Evolutionary conservation across 108 stramenopile species (phyloP).

Genomic region (Nitzschia inconspicua): DNA sequence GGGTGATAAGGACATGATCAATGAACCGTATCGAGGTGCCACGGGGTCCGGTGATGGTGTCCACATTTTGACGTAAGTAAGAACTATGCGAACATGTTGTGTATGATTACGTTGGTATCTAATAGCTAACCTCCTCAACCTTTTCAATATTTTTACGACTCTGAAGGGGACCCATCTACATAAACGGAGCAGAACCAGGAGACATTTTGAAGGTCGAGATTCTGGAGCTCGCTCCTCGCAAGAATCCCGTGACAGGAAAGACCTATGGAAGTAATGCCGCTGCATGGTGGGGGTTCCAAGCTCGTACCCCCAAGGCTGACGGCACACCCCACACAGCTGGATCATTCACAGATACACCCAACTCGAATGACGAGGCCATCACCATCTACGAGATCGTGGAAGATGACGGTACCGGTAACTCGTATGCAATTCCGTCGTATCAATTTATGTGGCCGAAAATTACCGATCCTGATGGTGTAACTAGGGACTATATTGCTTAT

Average conservation of each 20-base stretch:
- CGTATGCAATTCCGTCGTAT: slow-evolving; percentile 30
- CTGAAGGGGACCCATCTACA: slow-evolving; percentile 33
- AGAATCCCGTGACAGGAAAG: slow-evolving; percentile 24
- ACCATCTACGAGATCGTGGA: slow-evolving; percentile 36
- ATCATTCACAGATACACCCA: slow-evolving; percentile 25
- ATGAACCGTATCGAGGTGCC: slow-evolving; percentile 38
- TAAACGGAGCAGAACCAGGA: slow-evolving; percentile 33
- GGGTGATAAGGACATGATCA: slow-evolving; percentile 15
- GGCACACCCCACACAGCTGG: slow-evolving; percentile 19
- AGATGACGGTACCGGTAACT: slow-evolving; percentile 20
- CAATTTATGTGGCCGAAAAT: slow-evolving; percentile 42
- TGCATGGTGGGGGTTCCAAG: slow-evolving; percentile 44
- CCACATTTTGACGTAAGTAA: too few species aligned
- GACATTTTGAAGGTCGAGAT: slow-evolving; percentile 45
- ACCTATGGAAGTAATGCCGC: slow-evolving; percentile 39
- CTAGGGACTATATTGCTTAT: slow-evolving; percentile 40
- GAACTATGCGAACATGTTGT: too few species aligned
- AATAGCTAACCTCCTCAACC: too few species aligned
- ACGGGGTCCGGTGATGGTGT: slow-evolving; percentile 35
- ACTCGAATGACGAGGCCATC: slow-evolving; percentile 29
- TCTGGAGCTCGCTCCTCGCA: slow-evolving; percentile 26
- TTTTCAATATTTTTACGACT: too few species aligned
- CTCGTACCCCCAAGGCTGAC: slow-evolving; percentile 23
- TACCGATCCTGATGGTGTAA: slow-evolving; percentile 31
- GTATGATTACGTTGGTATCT: too few species aligned